Evolutionary conservation across 176 grass and related monocot genomes (phyloP).

Genomic region (Cenchrus fungigraminus): DNA sequence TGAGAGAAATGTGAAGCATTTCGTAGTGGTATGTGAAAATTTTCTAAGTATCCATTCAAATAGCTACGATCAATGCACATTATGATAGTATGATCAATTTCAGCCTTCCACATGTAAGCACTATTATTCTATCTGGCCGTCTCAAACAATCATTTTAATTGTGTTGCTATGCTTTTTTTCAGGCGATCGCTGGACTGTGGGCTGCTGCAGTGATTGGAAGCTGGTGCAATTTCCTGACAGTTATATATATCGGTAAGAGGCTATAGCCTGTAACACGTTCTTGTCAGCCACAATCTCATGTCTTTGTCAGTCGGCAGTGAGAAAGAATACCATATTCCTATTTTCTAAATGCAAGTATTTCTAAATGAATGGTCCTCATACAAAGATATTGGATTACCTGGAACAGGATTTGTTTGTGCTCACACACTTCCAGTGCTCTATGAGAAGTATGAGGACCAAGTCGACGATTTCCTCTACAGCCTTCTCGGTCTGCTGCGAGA

Average conservation of each 20-base stretch:
- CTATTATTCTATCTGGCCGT: neutral
- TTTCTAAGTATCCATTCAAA: neutral
- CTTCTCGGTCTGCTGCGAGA: slow-evolving; percentile 62
- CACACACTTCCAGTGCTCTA: slow-evolving; percentile 88
- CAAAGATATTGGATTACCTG: neutral
- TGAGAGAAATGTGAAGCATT: slow-evolving; percentile 78
- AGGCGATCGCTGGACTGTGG: slow-evolving; percentile 72
- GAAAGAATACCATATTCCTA: neutral
- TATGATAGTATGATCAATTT: neutral
- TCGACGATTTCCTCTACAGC: slow-evolving; percentile 68
- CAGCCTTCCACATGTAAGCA: neutral
- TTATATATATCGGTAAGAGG: slow-evolving; percentile 84
- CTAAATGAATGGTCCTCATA: too few relatives aligned
- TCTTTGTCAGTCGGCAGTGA: neutral
- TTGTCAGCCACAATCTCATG: neutral
- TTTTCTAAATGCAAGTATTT: neutral
- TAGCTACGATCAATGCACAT: neutral
- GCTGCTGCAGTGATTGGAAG: slow-evolving; percentile 72
- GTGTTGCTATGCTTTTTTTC: slow-evolving; percentile 26
- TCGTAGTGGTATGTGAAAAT: slow-evolving; percentile 60
- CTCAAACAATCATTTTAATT: slow-evolving; percentile 16
- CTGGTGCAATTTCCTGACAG: slow-evolving; percentile 91
- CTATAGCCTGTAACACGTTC: neutral
- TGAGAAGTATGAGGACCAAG: slow-evolving; percentile 91
- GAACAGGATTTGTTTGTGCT: slow-evolving; percentile 80